Evolutionary conservation across 768 basidiomycete species (phyloP).

Genomic region (Tylopilus intermedius): DNA sequence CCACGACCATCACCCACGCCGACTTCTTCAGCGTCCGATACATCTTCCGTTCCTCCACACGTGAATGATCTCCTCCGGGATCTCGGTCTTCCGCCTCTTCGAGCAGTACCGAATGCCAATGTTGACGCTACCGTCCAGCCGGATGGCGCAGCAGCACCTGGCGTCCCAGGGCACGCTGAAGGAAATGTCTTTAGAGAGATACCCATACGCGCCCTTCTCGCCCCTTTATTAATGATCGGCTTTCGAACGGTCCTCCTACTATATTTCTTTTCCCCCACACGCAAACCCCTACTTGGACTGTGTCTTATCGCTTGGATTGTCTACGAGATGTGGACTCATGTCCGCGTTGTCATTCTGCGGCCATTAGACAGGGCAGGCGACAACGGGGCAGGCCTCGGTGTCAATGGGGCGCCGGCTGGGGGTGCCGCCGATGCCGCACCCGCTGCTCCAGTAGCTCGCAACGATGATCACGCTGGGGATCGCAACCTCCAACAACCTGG

Average conservation of each 20-base stretch:
- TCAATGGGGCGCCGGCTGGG: conserved; percentile 19
- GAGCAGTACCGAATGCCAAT: conserved; percentile 30
- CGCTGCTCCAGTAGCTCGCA: conserved; percentile 14
- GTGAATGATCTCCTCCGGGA: conserved; percentile 61
- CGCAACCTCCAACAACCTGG: conserved; percentile 15
- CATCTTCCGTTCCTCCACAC: conserved; percentile 39
- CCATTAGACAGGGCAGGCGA: conserved; percentile 31
- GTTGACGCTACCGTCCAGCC: conserved; percentile 17
- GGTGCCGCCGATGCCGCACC: conserved; percentile 23
- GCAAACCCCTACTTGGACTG: conserved; percentile 65
- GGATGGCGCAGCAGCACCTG: conserved; percentile 17
- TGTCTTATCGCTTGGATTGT: conserved; percentile 65
- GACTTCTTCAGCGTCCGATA: conserved; percentile 24
- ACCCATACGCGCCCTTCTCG: conserved; percentile 60
- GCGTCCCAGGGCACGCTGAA: conserved; percentile 25
- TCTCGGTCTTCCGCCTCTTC: conserved; percentile 54
- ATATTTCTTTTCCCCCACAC: conserved; percentile 72
- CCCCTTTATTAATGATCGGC: conserved; percentile 62
- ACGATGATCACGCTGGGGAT: conserved; percentile 13
- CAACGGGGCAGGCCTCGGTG: conserved; percentile 20
- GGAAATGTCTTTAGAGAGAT: conserved; percentile 45
- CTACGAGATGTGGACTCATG: conserved; percentile 72
- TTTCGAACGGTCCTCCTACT: conserved; percentile 64
- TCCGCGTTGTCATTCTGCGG: conserved; percentile 44
- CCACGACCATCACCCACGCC: conserved; percentile 30